Evolutionary conservation across 306 rosid species (phyloP), one percentile per base, ranked within the genome.

Genomic region (Phaseolus lunatus): DNA sequence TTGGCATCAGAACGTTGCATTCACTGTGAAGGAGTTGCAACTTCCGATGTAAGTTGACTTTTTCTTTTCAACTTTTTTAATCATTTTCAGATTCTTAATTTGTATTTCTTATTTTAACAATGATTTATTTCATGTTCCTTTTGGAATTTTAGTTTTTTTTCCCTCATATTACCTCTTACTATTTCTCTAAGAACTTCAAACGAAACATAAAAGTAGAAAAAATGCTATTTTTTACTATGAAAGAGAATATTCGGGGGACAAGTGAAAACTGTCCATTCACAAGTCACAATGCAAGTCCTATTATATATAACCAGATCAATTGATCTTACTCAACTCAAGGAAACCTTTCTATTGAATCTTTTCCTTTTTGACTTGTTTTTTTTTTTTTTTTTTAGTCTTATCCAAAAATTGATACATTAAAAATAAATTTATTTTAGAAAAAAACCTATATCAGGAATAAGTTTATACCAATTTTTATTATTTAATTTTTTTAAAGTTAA

Each of bases 351-450:
- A 5, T 31, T 4, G 35, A 31, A 31, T 31, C 35, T 31, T 31
- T 31, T 31, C 35, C 35, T 31, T 31, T 31, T 31, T 31, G 35
- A 7, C 35, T 31, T 3, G 35, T 31, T 31, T 4, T 5, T 31
- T 31, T 0, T 31, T 31, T 31, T n/a, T n/a, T n/a, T 4, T 31
- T 31, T 31, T 31, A 5, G 33, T 29, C 56, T n/a, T 56, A 11
- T 23, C n/a, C 63, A 57, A 24, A 24, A 57, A 18, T 57, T 57
- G 50, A 26, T 56, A 56, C 23, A 7, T 22, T 54, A 9, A 58
- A 58, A 58, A 9, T 61, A 61, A 16, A 24, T n/a, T 62, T 62
- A 16, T 62, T n/a, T n/a, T n/a, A n/a, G n/a, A n/a, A n/a, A n/a
- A n/a, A n/a, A n/a, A n/a, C 9, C 13, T 24, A 57, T 12, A 24